Base-by-base conservation (phyloP, 441 rosid species). In the Heliophila coronopifolia region DNA sequence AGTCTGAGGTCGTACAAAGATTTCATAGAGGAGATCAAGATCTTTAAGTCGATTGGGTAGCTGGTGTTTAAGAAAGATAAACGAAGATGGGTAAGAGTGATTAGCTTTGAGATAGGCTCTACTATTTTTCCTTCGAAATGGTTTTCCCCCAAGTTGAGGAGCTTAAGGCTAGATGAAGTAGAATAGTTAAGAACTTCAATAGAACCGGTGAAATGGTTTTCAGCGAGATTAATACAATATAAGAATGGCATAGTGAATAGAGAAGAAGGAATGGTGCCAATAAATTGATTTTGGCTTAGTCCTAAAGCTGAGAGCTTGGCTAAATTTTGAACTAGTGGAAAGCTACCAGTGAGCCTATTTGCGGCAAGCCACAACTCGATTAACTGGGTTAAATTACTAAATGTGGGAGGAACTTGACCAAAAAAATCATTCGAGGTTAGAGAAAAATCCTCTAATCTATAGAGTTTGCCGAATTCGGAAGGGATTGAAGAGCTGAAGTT, bases 401-500 rank as follows among this genome's bases (percentile, higher is more conserved):
- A 28, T 28, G 32, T 9, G 11, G 32, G 9, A 28, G 54, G 54
- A 9, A 49, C 41, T 33, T 11, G 40, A 49, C 40, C 54, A 3
- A 1, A 32, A 30, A 49, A 49, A 18, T 45, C 8, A 27, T n/a
- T 52, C 15, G 35, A 36, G 36, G 35, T 3, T 26, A 49, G 54
- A 49, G 54, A 49, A 1, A 33, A 22, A 22, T 32, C 41, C 42
- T 49, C 54, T 38, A 52, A 18, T 16, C 1, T 39, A 10, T 25
- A 36, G 36, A 52, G 34, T 15, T 18, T 52, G 2, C 58, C 15
- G 17, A 52, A 19, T 3, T 7, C 34, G 0, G 15, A 36, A 52
- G 44, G 46, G 1, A 52, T 18, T 9, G 54, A 52, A 39, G 58
- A 52, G 0, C 25, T 26, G 46, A 52, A 52, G 35, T 24, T 17